Conservation (phyloP, 352 stramenopile genomes). For the Blastocystis sp. region DNA sequence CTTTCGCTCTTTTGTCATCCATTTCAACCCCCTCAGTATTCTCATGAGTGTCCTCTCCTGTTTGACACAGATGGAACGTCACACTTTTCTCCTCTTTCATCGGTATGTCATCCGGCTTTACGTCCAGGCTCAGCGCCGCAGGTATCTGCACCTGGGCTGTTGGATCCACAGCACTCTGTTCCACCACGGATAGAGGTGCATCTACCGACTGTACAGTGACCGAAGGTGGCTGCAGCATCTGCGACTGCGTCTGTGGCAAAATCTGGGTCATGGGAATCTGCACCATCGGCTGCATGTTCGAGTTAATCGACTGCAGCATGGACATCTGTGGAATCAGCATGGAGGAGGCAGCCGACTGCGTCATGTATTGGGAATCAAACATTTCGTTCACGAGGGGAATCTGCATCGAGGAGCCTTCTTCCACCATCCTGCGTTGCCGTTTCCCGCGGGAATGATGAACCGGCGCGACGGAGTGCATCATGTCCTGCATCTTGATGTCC, state of each 20-base stretch:
- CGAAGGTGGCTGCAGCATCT: neutral
- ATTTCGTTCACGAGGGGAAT: neutral
- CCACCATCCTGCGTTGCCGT: neutral
- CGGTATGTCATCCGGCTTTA: neutral
- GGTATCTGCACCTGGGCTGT: neutral
- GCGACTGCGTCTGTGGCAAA: neutral
- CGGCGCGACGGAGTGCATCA: neutral
- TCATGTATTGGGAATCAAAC: slow-evolving; percentile 7
- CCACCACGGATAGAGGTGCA: neutral
- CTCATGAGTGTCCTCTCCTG: neutral
- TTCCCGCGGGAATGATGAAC: slow-evolving; percentile 19
- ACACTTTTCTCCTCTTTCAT: slow-evolving; percentile 16
- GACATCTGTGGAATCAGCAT: neutral
- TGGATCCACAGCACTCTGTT: neutral
- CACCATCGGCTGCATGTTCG: neutral
- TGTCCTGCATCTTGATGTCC: neutral
- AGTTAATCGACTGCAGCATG: slow-evolving; percentile 28
- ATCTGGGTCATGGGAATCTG: slow-evolving; percentile 25
- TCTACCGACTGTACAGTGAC: neutral
- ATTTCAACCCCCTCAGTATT: neutral
- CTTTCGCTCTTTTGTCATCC: slow-evolving; percentile 3
- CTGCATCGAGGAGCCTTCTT: neutral
- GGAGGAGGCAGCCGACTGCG: neutral
- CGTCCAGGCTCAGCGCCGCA: neutral
- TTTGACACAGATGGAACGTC: neutral